Base-by-base conservation (phyloP, 148 eudicot species). In the Dianthus caryophyllus region DNA sequence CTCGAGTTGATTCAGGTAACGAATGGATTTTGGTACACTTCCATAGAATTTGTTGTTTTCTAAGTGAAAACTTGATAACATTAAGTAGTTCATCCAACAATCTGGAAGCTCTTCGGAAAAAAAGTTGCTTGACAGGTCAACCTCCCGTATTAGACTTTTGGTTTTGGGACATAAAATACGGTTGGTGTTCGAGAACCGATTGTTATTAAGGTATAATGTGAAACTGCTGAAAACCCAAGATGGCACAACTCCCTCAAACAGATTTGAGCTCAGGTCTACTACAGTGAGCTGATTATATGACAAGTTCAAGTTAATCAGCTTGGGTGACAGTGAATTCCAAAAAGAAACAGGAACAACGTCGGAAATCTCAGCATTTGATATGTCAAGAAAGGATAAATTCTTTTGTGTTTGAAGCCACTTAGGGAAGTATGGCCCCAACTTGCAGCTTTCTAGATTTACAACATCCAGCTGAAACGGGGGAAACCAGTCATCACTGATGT, bases 231-330 rank as follows among this genome's bases (percentile, higher is more conserved):
- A 14, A 8, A 74, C 30, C 38, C 49, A 53, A 9, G 73, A 61
- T 61, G 77, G 77, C 61, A 74, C 5, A 41, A 24, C 56, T 6
- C 77, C 77, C 6, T 36, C 41, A 24, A 74, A 74, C 1, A 24
- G 38, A 44, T 74, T 74, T 43, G 68, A 61, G n/a, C 77, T 74
- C 39, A 74, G 21, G 68, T 74, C 71, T 29, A 68, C 27, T 17
- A 0, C 0, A 1, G 0, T 4, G 0, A 14, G 4, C 1, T 20
- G 57, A 24, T 65, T 49, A n/a, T n/a, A 1, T 0, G 57, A 49
- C 69, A 65, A 30, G 31, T 65, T 27, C n/a, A 65, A 49, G 41
- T 50, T 8, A 0, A 0, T 0, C 41, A 65, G 44, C 2, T 29
- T 18, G 44, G 55, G 9, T n/a, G 69, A 17, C 26, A 65, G 17